Evolutionary conservation across 768 basidiomycete genomes (phyloP).

Genomic region (Agrocybe praecox): DNA sequence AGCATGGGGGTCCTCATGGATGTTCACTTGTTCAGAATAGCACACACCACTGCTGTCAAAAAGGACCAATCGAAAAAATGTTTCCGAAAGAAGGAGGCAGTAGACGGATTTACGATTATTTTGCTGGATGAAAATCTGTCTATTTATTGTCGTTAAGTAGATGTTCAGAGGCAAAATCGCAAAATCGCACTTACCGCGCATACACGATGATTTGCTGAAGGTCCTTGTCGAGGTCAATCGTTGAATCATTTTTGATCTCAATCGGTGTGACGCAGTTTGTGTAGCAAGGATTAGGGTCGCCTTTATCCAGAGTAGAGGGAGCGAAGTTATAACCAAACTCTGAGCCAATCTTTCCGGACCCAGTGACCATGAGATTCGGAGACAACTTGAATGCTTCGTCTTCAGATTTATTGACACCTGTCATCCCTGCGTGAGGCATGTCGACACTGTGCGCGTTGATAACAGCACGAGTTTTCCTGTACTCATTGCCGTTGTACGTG

Average conservation of each 20-base stretch:
- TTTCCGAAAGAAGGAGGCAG: slow-evolving; percentile 15
- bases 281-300: background rate
- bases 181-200: slow-evolving; percentile 13
- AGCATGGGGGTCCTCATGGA: slow-evolving; percentile 12
- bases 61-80: slow-evolving; percentile 5
- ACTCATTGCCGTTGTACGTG: background rate
- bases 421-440: background rate
- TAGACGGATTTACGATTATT: slow-evolving; percentile 21
- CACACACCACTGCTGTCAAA: slow-evolving; percentile 23
- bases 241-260: slow-evolving; percentile 11
- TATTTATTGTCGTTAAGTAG: background rate
- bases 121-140: slow-evolving; percentile 21
- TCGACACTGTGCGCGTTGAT: background rate
- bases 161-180: too few relatives aligned
- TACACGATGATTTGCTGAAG: slow-evolving; percentile 15
- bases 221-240: background rate
- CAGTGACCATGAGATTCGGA: background rate
- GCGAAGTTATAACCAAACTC: background rate
- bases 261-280: background rate
- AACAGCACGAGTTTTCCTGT: background rate
- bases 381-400: background rate
- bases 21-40: slow-evolving; percentile 12
- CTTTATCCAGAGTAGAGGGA: background rate
- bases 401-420: background rate
- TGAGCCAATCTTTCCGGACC: background rate